These are phyloP conservation scores for Fusarium sublunatum DNA, from an alignment of 2,329 filamentous ascomycete genomes.

Conservation along the genomic window DNA sequence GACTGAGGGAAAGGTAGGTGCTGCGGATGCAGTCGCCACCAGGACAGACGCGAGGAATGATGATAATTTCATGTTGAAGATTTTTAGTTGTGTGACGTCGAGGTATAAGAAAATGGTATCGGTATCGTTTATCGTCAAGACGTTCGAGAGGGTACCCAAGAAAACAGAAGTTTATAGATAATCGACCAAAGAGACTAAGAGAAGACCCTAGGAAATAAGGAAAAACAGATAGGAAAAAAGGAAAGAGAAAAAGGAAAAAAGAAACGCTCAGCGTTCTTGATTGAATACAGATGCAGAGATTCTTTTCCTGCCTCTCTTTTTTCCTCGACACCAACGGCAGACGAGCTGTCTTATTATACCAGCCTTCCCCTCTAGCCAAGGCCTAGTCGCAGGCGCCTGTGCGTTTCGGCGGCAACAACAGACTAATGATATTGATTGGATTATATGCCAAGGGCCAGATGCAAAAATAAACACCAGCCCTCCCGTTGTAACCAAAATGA, in stretches of 20 bases:
- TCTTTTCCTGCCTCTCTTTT: slow-evolving; percentile 36
- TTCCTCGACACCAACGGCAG: slow-evolving; percentile 17
- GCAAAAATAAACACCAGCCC: slow-evolving; percentile 35
- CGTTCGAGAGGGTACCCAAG: slow-evolving; percentile 27
- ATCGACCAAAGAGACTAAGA: slow-evolving; percentile 23
- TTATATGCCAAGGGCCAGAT: slow-evolving; percentile 22
- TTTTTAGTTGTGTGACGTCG: slow-evolving; percentile 20
- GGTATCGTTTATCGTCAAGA: slow-evolving; percentile 33
- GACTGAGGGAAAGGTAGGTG: slow-evolving; percentile 55
- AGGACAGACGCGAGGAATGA: slow-evolving; percentile 59
- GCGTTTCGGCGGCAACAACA: slow-evolving; percentile 25
- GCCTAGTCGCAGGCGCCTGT: slow-evolving; percentile 21
- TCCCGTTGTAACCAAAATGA: slow-evolving; percentile 11
- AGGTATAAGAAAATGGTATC: slow-evolving; percentile 5
- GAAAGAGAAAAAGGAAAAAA: slow-evolving; percentile 26
- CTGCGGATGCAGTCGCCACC: slow-evolving; percentile 59
- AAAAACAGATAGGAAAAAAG: slow-evolving; percentile 41
- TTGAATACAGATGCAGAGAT: slow-evolving; percentile 34
- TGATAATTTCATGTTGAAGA: slow-evolving; percentile 62
- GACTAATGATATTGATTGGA: slow-evolving; percentile 27
- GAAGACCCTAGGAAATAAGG: slow-evolving; percentile 40
- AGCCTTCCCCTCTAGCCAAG: slow-evolving; percentile 23
- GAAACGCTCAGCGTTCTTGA: slow-evolving; percentile 38
- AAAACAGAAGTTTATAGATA: slow-evolving; percentile 24
- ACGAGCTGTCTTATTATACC: slow-evolving; percentile 46